phyloP scores from a whole-genome alignment of 495 filamentous ascomycete species.

The Hypoxylon subgilvum region DNA sequence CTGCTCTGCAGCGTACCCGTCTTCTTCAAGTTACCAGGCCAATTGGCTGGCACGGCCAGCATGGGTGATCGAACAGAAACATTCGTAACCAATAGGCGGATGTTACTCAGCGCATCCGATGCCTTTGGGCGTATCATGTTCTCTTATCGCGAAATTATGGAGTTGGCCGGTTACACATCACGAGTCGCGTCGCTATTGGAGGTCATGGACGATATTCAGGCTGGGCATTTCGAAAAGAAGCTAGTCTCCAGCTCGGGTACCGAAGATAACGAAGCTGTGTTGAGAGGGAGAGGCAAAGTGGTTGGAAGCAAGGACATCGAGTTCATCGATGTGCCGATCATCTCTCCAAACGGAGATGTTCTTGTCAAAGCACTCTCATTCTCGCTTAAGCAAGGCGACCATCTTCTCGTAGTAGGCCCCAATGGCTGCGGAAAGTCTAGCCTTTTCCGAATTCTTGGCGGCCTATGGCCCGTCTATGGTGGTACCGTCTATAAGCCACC shows the following conservation, averaged over 20 bases:
- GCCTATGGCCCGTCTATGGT: constrained; percentile 98
- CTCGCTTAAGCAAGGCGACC: constrained; percentile 80
- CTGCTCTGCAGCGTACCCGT: constrained; percentile 95
- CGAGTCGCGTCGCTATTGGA: constrained; percentile 86
- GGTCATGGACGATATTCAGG: constrained; percentile 91
- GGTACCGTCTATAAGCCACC: constrained; percentile 88
- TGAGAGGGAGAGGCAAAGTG: constrained; percentile 77
- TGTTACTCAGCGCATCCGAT: constrained; percentile 90
- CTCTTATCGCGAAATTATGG: constrained; percentile 94
- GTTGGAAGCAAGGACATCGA: constrained; percentile 81
- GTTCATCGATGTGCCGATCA: constrained; percentile 93
- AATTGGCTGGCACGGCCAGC: constrained; percentile 62
- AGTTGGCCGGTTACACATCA: constrained; percentile 93
- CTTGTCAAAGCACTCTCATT: constrained; percentile 85
- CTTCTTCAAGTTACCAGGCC: constrained; percentile 88
- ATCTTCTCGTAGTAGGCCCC: constrained; percentile 92
- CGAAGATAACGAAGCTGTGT: constrained; percentile 76
- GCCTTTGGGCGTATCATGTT: constrained; percentile 98
- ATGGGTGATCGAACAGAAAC: constrained; percentile 93
- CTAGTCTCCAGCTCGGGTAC: constrained; percentile 85
- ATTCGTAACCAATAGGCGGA: constrained; percentile 91
- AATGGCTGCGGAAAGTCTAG: constrained; percentile 97
- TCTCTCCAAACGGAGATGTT: constrained; percentile 94
- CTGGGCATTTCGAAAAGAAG: constrained; percentile 92
- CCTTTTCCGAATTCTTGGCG: constrained; percentile 93